Evolutionary conservation across 2,329 filamentous ascomycete genomes (phyloP).

Genomic region (Coleophoma crateriformis): DNA sequence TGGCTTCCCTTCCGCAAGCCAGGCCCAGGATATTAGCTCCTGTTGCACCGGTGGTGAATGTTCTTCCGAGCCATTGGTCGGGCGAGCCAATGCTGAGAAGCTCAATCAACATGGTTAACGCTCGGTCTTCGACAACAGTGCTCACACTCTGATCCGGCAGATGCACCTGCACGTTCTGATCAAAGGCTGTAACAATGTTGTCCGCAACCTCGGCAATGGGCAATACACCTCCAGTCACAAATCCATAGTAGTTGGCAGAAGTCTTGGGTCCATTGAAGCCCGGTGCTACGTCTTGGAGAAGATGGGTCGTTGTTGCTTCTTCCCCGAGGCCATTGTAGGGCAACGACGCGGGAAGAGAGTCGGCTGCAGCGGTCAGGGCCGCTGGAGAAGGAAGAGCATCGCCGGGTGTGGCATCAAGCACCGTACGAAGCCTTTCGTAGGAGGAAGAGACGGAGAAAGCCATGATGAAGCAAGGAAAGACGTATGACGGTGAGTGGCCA

Average conservation of each 20-base stretch:
- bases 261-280: slow-evolving; percentile 26
- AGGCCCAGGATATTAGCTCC: slow-evolving; percentile 60
- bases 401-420: slow-evolving; percentile 13
- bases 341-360: slow-evolving; percentile 29
- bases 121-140: slow-evolving; percentile 70
- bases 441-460: slow-evolving; percentile 18
- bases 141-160: slow-evolving; percentile 69
- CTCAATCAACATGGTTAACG: slow-evolving; percentile 63
- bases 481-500: no score
- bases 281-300: slow-evolving; percentile 38
- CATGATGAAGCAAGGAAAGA: slow-evolving; percentile 5
- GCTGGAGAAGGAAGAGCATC: slow-evolving; percentile 18
- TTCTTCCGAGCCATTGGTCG: slow-evolving; percentile 62
- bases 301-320: slow-evolving; percentile 33
- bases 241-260: slow-evolving; percentile 65
- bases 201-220: slow-evolving; percentile 79
- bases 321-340: slow-evolving; percentile 36
- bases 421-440: slow-evolving; percentile 14
- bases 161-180: slow-evolving; percentile 84
- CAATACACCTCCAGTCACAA: slow-evolving; percentile 78
- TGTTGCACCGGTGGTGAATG: slow-evolving; percentile 73
- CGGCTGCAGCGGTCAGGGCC: slow-evolving; percentile 12
- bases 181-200: slow-evolving; percentile 71
- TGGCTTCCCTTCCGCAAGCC: slow-evolving; percentile 65
- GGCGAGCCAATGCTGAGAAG: slow-evolving; percentile 52